Base-by-base conservation (phyloP, 2,329 filamentous ascomycete genomes). In the Penicillium verrucosum region DNA sequence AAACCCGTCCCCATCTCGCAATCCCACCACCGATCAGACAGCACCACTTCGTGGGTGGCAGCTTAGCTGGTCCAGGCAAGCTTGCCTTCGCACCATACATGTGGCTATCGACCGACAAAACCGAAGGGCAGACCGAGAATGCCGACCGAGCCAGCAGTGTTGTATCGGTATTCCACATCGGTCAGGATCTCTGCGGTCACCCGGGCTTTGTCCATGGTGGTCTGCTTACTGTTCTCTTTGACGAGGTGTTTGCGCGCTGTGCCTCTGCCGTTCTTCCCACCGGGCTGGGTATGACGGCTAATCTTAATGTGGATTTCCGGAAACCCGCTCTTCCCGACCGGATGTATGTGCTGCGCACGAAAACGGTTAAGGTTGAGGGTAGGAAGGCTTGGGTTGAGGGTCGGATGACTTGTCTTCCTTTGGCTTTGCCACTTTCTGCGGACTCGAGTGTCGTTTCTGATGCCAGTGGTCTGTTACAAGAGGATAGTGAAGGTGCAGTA, bases 1-100 rank as follows among this genome's bases (percentile, higher is more conserved):
- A 95, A 74, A 87, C 87, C 30, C 83, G 92, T 25, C 92, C 92
- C 4, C 90, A 96, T 70, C 80, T 96, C 70, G 91, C 92, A 73
- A 89, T 97, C 70, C 89, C 91, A 0, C 77, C 81, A 6, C 73
- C 81, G 1, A 83, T 90, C 70, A 83, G 88, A 27, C 77, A 78
- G 2, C 84, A 89, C 67, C 95, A 89, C 73, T 81, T 97, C 55
- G 96, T 92, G 0, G 90, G 83, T 25, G 89, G 90, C 5, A 88
- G 88, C 23, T 80, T 97, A 16, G 70, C 87, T 36, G 92, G 91
- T 0, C 80, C 85, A 0, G 85, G 85, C 25, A 88, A 85, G 72
- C 83, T 97, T 60, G 83, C 84, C 1, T 87, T 95, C 0, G 90
- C 92, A 4, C 91, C 92, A 1, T 82, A 92, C 37, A 68, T 72